phyloP scores from a whole-genome alignment of 306 rosid species.

The Prunus campanulata region DNA sequence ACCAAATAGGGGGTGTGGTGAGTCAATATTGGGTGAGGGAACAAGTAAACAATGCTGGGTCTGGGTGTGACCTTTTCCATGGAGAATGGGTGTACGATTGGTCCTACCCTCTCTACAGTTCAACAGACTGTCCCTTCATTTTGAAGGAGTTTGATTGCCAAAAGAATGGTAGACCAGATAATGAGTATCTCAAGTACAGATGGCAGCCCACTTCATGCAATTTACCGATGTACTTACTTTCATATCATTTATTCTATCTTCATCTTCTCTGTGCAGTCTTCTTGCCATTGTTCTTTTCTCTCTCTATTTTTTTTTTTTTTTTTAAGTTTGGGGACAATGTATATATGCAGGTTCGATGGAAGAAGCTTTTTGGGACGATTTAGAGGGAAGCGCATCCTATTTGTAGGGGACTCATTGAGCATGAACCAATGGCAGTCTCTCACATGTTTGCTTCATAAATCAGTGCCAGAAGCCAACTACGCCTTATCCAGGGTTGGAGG shows the following conservation, averaged over 20 bases:
- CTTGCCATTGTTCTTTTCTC: too few relatives aligned
- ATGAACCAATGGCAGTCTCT: conserved; percentile 33
- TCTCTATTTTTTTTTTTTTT: too few relatives aligned
- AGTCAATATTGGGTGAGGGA: too few relatives aligned
- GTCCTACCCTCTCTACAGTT: conserved; percentile 23
- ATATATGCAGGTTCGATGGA: neutral
- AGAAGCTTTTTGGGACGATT: neutral
- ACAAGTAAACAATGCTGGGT: too few relatives aligned
- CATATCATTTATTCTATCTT: too few relatives aligned
- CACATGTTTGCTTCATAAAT: conserved; percentile 48
- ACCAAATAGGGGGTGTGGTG: too few relatives aligned
- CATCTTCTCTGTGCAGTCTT: too few relatives aligned
- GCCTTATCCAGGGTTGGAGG: conserved; percentile 16
- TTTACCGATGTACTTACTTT: conserved; percentile 1
- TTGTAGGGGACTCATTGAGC: conserved; percentile 29
- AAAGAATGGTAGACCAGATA: conserved; percentile 23
- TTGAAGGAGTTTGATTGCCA: conserved; percentile 15
- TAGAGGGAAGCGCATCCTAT: conserved; percentile 16
- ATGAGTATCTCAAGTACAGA: conserved; percentile 19
- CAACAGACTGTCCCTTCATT: conserved; percentile 16
- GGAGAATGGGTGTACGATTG: conserved; percentile 28
- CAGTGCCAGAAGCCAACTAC: conserved; percentile 36
- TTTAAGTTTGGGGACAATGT: too few relatives aligned
- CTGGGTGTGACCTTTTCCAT: conserved; percentile 7
- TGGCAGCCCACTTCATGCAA: conserved; percentile 22